Percentiles rank a stretch among this genome's conserved stretches.
Conservation (phyloP, 306 rosid species). For the Dryas octopetala region DNA sequence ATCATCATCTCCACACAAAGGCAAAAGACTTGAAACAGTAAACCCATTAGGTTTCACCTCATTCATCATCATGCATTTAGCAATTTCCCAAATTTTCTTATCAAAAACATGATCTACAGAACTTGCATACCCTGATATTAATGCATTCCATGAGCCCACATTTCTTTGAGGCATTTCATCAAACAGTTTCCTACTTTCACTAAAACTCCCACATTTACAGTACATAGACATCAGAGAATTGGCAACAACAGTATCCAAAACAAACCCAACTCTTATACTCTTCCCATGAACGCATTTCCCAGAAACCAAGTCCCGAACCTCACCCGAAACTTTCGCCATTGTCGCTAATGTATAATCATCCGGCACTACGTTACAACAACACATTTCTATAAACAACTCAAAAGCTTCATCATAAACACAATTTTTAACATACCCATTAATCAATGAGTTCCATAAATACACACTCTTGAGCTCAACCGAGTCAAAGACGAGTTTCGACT, state of each 20-base stretch:
- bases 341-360: conserved; percentile 75
- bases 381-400: conserved; percentile 51
- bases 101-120: conserved; percentile 20
- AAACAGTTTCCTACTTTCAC: conserved; percentile 51
- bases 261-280: conserved; percentile 53
- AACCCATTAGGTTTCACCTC: conserved; percentile 63
- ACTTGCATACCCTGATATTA: conserved; percentile 49
- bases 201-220: conserved; percentile 45
- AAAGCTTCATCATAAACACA: conserved; percentile 37
- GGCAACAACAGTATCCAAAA: conserved; percentile 50
- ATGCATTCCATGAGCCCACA: conserved; percentile 64
- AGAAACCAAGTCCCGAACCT: conserved; percentile 39
- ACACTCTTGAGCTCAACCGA: conserved; percentile 38
- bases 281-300: conserved; percentile 68
- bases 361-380: conserved; percentile 31
- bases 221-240: conserved; percentile 76
- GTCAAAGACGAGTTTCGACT: conserved; percentile 50
- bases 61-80: conserved; percentile 42
- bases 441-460: conserved; percentile 65
- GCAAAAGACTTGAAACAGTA: conserved; percentile 59
- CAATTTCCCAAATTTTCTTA: conserved; percentile 40
- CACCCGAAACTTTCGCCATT: conserved; percentile 59
- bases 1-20: conserved; percentile 36
- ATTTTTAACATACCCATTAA: conserved; percentile 54
- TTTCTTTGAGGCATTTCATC: conserved; percentile 72